A percentile compares a stretch with the other conserved stretches of the same genome.
Evolutionary conservation across 129 eudicot genomes (phyloP).

Genomic region (Glebionis coronaria): DNA sequence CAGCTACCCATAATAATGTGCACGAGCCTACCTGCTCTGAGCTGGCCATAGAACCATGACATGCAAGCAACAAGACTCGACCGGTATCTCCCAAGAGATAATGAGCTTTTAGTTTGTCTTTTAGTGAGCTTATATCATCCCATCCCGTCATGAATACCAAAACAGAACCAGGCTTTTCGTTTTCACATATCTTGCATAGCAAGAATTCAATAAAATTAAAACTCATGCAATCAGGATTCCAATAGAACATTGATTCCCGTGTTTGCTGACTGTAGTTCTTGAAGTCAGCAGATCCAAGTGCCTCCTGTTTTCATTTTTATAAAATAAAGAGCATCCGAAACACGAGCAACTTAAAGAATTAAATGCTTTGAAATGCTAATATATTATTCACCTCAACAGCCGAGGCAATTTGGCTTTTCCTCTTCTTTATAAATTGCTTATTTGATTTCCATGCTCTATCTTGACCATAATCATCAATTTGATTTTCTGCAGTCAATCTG

Average conservation of each 20-base stretch:
- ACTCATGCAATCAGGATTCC: constrained; percentile 94
- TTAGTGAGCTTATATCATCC: constrained; percentile 90
- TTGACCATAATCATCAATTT: constrained; percentile 88
- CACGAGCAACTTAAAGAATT: constrained; percentile 4
- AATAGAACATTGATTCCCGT: constrained; percentile 66
- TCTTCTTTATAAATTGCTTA: constrained; percentile 74
- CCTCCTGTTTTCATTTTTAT: constrained; percentile 47
- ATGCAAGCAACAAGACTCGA: constrained; percentile 79
- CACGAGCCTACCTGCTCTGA: constrained; percentile 71
- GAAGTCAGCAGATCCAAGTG: constrained; percentile 68
- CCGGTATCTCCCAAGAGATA: constrained; percentile 61
- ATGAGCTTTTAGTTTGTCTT: constrained; percentile 85
- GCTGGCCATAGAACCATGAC: constrained; percentile 98
- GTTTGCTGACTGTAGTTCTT: constrained; percentile 58
- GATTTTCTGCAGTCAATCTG: constrained; percentile 73
- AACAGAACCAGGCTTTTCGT: constrained; percentile 73
- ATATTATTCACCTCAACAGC: constrained; percentile 70
- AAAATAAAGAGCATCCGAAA: constrained; percentile 12
- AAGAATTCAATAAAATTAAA: constrained; percentile 86
- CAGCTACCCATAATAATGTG: not conserved
- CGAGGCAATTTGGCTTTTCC: constrained; percentile 92
- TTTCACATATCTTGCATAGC: constrained; percentile 65
- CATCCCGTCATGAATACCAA: constrained; percentile 96
- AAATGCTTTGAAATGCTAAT: not conserved
- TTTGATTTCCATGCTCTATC: constrained; percentile 69